These are phyloP conservation scores for Botryotinia globosa DNA, from an alignment of 2,329 filamentous ascomycete genomes.

Conservation along the genomic window DNA sequence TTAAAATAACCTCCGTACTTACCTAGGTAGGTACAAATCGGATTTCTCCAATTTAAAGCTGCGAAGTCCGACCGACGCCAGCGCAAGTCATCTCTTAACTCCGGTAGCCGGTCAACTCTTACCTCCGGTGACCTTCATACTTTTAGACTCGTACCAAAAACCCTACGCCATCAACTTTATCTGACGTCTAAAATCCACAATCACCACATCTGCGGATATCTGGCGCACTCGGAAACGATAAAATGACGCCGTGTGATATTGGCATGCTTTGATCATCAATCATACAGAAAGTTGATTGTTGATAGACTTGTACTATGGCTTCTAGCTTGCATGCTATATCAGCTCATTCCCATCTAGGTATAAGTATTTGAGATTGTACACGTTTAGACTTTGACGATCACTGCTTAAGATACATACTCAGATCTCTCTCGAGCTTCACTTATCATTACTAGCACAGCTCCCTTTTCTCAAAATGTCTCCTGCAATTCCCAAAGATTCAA, in stretches of 20 bases:
- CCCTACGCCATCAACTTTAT: neutral
- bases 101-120: no score
- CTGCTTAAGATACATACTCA: neutral
- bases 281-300: neutral
- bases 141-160: no score
- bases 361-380: neutral
- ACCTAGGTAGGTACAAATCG: no score
- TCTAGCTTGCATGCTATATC: neutral
- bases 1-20: no score
- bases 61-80: neutral
- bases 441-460: neutral
- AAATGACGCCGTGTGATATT: no score
- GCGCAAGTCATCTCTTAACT: neutral
- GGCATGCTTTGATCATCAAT: neutral
- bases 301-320: neutral
- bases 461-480: neutral
- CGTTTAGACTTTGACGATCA: neutral
- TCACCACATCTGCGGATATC: neutral
- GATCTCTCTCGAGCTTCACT: neutral
- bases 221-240: neutral
- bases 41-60: neutral
- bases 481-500: conserved; percentile 36
- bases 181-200: neutral
- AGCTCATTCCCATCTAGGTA: neutral
- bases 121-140: no score